Percentiles rank a stretch among this genome's conserved stretches.
Evolutionary conservation across 1,284 basidiomycete species (phyloP).

Genomic region (Gymnopus androsaceus): DNA sequence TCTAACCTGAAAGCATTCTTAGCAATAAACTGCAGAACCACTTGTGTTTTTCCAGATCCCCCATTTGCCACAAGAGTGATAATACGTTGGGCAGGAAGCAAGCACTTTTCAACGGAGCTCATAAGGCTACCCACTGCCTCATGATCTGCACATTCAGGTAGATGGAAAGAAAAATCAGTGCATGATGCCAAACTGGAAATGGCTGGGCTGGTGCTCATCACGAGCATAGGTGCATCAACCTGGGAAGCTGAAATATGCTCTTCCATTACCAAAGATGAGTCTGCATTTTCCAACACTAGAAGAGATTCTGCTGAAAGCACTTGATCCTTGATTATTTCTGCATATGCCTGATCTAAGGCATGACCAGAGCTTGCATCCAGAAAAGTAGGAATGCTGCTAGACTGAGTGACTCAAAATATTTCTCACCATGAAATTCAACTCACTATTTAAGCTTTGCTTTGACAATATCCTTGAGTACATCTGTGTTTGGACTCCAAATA

Average conservation of each 20-base stretch:
- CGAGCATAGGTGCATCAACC: too few relatives aligned
- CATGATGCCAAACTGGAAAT: too few relatives aligned
- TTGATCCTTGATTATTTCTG: too few relatives aligned
- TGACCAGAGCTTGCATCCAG: too few relatives aligned
- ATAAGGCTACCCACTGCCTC: neutral
- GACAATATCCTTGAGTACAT: too few relatives aligned
- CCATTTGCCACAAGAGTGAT: constrained; percentile 8
- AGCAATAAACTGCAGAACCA: constrained; percentile 4
- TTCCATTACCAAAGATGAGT: neutral
- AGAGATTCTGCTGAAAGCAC: neutral
- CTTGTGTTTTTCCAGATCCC: constrained; percentile 12
- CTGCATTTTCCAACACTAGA: neutral
- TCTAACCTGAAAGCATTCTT: neutral
- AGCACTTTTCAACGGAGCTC: neutral
- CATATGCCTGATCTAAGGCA: too few relatives aligned
- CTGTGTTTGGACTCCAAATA: neutral
- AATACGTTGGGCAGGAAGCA: neutral
- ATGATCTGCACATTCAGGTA: neutral
- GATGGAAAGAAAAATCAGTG: too few relatives aligned
- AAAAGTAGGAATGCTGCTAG: neutral
- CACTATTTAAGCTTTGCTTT: neutral
- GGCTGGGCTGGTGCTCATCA: too few relatives aligned
- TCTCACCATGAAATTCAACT: neutral
- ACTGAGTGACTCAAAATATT: neutral
- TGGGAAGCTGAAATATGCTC: neutral